Base-by-base conservation (phyloP, 345 rosid genomes). In the Microthlaspi erraticum region DNA sequence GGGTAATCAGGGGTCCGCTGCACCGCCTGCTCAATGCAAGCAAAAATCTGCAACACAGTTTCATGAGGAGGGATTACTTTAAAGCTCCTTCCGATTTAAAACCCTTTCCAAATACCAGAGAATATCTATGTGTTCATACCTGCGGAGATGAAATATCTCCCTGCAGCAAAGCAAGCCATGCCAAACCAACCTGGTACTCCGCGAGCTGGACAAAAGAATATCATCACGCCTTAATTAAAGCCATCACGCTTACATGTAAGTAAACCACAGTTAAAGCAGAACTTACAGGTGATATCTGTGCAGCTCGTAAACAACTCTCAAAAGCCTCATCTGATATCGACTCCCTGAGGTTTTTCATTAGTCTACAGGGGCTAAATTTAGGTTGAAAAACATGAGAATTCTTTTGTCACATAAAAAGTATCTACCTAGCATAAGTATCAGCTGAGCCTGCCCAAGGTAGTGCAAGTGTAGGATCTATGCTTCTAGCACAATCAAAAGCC, bases 371-470 rank as follows among this genome's bases (percentile, higher is more conserved):
- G 7, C 3, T 12, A 60, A 60, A 8, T 6, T 59, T 50, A 42
- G 64, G 48, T 41, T 50, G 1, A 19, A 42, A 41, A 10, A 43
- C 18, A 74, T 17, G 60, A 59, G 33, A 3, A 57, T 17, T 50
- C 57, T 51, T 65, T 23, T 23, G 49, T 20, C 49, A 65, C 67
- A 33, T 51, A 56, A 53, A n/a, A 60, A 64, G 16, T 20, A 69
- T 71, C 49, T 79, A 89, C 99, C 95, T 78, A 72, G 84, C 77
- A 79, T 68, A 56, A 53, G 72, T 52, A 82, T 89, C 96, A 73
- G 95, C 96, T 65, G 99, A 83, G 81, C 97, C 99, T 10, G 96
- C 96, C 99, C 99, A 94, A 55, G 97, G 96, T 66, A 91, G 79
- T 26, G 97, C 89, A 78, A 94, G 90, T 9, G 92, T 89, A 80